Evolutionary conservation across 2,329 filamentous ascomycete species (phyloP).

Genomic region (Ascochyta clinopodiicola): DNA sequence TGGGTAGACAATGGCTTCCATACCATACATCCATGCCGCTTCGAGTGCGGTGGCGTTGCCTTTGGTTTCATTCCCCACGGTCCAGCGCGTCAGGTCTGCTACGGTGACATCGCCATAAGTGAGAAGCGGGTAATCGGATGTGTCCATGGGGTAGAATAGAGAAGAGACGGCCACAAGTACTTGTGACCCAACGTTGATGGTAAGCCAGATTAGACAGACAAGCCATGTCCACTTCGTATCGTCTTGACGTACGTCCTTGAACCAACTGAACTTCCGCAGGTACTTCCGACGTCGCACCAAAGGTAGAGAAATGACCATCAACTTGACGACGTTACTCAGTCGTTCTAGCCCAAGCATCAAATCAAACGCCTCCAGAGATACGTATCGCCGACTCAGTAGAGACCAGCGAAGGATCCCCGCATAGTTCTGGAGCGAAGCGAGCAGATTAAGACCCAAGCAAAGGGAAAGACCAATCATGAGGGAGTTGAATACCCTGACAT

Average conservation of each 20-base stretch:
- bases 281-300: conserved; percentile 34
- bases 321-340: conserved; percentile 41
- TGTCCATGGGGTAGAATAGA: conserved; percentile 45
- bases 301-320: conserved; percentile 44
- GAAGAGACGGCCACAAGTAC: conserved; percentile 42
- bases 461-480: conserved; percentile 44
- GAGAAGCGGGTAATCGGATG: conserved; percentile 37
- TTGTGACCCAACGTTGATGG: conserved; percentile 44
- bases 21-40: conserved; percentile 41
- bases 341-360: conserved; percentile 42
- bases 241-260: conserved; percentile 40
- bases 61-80: not conserved
- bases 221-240: conserved; percentile 44
- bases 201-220: conserved; percentile 40
- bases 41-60: conserved; percentile 20
- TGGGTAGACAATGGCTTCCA: conserved; percentile 36
- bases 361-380: conserved; percentile 45
- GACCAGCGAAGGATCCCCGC: conserved; percentile 45
- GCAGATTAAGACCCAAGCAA: conserved; percentile 43
- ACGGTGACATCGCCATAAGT: conserved; percentile 35
- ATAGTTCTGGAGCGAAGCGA: conserved; percentile 43
- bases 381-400: conserved; percentile 40
- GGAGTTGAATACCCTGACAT: conserved; percentile 43
- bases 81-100: conserved; percentile 37
- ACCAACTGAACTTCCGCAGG: conserved; percentile 34